Conservation (phyloP, 2,329 filamentous ascomycete species). For the Botrytis aclada region DNA sequence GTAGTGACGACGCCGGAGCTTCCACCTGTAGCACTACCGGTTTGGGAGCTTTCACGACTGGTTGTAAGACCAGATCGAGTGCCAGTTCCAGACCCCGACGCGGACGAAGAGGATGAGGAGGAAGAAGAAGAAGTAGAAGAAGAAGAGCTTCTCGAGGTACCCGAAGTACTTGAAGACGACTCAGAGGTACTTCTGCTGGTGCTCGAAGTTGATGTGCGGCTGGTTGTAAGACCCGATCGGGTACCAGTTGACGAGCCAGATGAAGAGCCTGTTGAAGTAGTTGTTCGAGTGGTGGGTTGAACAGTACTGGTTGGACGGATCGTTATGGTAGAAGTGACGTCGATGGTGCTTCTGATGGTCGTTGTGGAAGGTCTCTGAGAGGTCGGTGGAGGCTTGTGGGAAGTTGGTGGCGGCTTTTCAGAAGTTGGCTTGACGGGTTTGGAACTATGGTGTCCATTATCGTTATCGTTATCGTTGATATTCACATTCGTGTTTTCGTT, state of each 20-base stretch:
- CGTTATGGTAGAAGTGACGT: background rate
- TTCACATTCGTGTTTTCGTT: constrained; percentile 7
- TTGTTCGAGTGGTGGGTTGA: background rate
- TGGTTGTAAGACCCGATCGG: background rate
- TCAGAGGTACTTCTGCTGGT: background rate
- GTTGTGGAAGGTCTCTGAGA: background rate
- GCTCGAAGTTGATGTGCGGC: background rate
- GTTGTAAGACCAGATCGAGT: constrained; percentile 1
- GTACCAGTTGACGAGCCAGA: background rate
- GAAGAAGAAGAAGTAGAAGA: background rate
- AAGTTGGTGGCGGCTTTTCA: background rate
- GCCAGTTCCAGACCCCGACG: background rate
- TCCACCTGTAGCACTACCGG: background rate
- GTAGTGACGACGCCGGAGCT: background rate
- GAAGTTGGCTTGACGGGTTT: background rate
- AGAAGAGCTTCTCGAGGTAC: background rate
- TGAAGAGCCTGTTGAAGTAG: background rate
- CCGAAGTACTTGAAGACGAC: background rate
- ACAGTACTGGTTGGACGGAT: background rate
- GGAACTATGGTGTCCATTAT: background rate
- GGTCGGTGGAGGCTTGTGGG: background rate
- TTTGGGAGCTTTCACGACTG: background rate
- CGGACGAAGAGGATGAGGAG: background rate
- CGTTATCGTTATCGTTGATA: background rate
- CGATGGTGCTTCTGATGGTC: background rate